Base-by-base conservation (phyloP, 768 basidiomycete genomes). In the Amanita subjunquillea region DNA sequence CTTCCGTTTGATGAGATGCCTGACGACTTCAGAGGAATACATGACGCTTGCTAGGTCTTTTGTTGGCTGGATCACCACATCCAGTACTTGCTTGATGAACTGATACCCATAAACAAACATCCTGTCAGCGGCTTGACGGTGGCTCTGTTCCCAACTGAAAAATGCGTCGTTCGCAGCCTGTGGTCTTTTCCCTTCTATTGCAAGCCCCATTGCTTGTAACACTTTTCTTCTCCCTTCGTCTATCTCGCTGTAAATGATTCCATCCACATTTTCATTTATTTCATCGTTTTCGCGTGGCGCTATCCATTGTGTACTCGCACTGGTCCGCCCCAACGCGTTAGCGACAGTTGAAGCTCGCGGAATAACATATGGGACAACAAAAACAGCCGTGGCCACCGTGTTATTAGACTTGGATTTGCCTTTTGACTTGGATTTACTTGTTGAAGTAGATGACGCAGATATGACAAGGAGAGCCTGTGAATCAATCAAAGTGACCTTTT, bases 321-420 rank as follows among this genome's bases (percentile, higher is more conserved):
- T 41, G 51, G 58, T 58, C 22, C 45, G 54, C 15, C 59, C 59
- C 48, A 60, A 54, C 4, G 59, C 59, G 47, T 59, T 59, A 25
- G 80, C 79, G 47, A 90, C 78, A 9, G 72, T 87, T 1, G 87
- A 87, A 7, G 62, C 69, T 1, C 63, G 48, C 2, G 79, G 82
- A 5, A 77, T 69, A 2, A 65, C 69, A 51, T 79, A 67, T 0
- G 87, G 87, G 0, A 87, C 67, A 23, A 81, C 72, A 36, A 87
- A 66, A 15, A 89, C 66, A 15, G 72, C 76, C 9, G 62, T 54
- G 13, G 69, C 54, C 42, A 66, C 40, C 59, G 58, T 48, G 54
- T 63, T 13, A 4, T 4, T 54, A 29, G 64, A 52, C 27, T 37
- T 45, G n/a, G 41, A 6, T 39, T 43, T 51, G 20, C 20, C 44